A percentile compares a stretch with the other conserved stretches of the same genome.
Conservation (phyloP, 495 filamentous ascomycete species). For the Astrothelium subdiscretum region DNA sequence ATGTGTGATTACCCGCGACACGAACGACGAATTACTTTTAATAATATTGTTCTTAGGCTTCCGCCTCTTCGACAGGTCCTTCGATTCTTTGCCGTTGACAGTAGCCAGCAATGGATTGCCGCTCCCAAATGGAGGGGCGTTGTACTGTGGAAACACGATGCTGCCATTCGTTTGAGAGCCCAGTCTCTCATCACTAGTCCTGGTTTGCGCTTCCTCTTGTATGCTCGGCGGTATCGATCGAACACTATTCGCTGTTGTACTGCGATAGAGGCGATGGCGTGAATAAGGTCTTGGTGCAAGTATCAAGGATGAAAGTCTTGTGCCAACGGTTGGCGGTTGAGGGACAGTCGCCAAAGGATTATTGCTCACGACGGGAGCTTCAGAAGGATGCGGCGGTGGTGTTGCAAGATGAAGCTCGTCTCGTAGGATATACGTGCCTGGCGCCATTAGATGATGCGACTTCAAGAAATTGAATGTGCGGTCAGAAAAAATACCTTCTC, state of each 20-base stretch:
- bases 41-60: conserved; percentile 97
- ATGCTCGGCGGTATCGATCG: conserved; percentile 32
- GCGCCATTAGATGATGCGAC: conserved; percentile 12
- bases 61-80: conserved; percentile 63
- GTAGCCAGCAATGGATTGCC: conserved; percentile 60
- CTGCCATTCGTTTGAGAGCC: conserved; percentile 21
- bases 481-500: conserved; percentile 56
- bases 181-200: conserved; percentile 20
- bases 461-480: conserved; percentile 3
- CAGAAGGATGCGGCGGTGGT: conserved; percentile 87
- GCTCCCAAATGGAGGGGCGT: conserved; percentile 70
- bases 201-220: conserved; percentile 27
- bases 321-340: conserved; percentile 67
- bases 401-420: conserved; percentile 89
- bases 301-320: conserved; percentile 69
- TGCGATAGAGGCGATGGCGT: conserved; percentile 41
- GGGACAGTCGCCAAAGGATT: conserved; percentile 83
- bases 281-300: conserved; percentile 50
- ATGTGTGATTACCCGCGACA: conserved; percentile 87
- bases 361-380: conserved; percentile 69
- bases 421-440: conserved; percentile 77
- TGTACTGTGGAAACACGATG: conserved; percentile 10
- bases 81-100: conserved; percentile 38
- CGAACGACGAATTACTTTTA: conserved; percentile 96
- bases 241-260: conserved; percentile 34